A percentile compares a stretch with the other conserved stretches of the same genome.
Conservation (phyloP, 2,329 filamentous ascomycete genomes). For the Trichoderma afroharzianum region DNA sequence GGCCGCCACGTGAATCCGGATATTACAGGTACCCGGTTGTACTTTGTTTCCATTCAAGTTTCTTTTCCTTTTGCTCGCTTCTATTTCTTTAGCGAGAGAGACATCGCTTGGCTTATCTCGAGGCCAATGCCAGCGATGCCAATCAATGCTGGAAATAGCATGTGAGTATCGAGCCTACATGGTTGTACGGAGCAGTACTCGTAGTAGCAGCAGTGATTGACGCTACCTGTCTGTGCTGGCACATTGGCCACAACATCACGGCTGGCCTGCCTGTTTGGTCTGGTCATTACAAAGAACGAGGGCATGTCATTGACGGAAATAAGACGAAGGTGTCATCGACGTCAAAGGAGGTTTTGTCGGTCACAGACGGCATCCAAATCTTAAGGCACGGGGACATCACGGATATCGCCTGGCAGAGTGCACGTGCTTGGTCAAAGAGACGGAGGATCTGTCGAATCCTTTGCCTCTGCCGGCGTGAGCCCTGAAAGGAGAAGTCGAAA, state of each 20-base stretch:
- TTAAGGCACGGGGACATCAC: background rate
- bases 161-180: background rate
- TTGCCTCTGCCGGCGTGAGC: background rate
- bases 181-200: background rate
- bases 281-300: background rate
- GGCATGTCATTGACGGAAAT: background rate
- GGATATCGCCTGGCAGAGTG: background rate
- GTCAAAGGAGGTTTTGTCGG: background rate
- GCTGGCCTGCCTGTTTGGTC: conserved; percentile 9
- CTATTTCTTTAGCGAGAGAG: background rate
- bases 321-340: background rate
- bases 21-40: background rate
- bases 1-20: background rate
- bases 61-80: background rate
- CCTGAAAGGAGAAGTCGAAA: background rate
- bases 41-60: background rate
- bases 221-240: background rate
- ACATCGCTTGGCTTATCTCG: background rate
- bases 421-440: background rate
- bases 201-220: background rate
- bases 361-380: background rate
- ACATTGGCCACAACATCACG: background rate
- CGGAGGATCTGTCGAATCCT: background rate
- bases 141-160: background rate
- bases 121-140: background rate